These are phyloP conservation scores for Halophytophthora batemanensis DNA, from an alignment of 352 stramenopile species.

Conservation along the genomic window DNA sequence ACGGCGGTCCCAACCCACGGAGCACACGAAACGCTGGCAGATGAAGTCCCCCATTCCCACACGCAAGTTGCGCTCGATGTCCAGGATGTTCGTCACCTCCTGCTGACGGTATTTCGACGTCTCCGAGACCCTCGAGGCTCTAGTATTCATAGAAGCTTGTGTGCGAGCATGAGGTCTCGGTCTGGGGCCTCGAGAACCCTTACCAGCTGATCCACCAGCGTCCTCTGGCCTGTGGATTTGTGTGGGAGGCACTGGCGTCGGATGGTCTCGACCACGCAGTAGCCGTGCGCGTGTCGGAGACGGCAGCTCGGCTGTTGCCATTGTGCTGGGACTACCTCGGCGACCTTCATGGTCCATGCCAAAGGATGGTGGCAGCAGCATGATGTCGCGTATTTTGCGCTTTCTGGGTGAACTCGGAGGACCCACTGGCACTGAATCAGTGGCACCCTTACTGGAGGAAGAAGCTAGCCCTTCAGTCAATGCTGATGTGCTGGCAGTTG, in stretches of 20 bases:
- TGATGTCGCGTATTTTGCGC: slow-evolving; percentile 58
- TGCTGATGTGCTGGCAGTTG: slow-evolving; percentile 14
- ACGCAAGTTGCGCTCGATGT: slow-evolving; percentile 73
- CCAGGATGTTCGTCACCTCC: slow-evolving; percentile 79
- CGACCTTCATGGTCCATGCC: slow-evolving; percentile 56
- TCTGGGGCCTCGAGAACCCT: slow-evolving; percentile 10
- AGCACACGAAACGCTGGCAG: slow-evolving; percentile 79
- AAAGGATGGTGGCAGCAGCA: slow-evolving; percentile 57
- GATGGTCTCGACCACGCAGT: slow-evolving; percentile 21
- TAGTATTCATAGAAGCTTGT: background rate
- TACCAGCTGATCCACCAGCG: background rate
- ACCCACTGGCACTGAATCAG: slow-evolving; percentile 1
- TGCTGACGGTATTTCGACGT: slow-evolving; percentile 61
- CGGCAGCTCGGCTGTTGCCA: slow-evolving; percentile 40
- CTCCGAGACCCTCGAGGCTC: slow-evolving; percentile 10
- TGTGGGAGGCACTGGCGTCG: slow-evolving; percentile 10
- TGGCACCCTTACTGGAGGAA: slow-evolving; percentile 4
- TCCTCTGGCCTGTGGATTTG: slow-evolving; percentile 4
- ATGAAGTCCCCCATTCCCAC: slow-evolving; percentile 83
- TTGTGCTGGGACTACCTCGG: slow-evolving; percentile 24
- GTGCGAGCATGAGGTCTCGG: slow-evolving; percentile 10
- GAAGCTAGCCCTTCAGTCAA: slow-evolving; percentile 9
- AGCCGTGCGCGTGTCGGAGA: slow-evolving; percentile 44
- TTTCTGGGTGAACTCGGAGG: slow-evolving; percentile 23
- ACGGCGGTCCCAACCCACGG: slow-evolving; percentile 77